phyloP scores from a whole-genome alignment of 768 basidiomycete species.

The Mycena galericulata region DNA sequence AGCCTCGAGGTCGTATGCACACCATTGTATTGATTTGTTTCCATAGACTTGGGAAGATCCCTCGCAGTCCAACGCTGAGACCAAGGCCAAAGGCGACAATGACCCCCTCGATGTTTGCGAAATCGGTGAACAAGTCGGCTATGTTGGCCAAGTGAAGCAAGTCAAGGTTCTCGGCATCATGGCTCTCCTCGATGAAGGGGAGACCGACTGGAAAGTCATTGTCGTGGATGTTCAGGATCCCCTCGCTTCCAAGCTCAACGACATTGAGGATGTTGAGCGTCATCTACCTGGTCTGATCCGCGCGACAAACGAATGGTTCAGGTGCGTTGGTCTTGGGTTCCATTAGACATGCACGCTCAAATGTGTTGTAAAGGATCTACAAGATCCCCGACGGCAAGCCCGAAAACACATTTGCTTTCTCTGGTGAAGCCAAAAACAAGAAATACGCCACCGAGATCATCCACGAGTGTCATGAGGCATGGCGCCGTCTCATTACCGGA shows the following conservation, averaged over 20 bases:
- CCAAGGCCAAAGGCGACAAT: conserved; percentile 98
- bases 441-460: conserved; percentile 99
- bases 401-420: conserved; percentile 99
- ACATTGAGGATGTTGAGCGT: conserved; percentile 98
- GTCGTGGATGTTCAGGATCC: conserved; percentile 97
- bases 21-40: conserved; percentile 23
- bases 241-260: conserved; percentile 95
- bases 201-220: conserved; percentile 99
- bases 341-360: conserved; percentile 12
- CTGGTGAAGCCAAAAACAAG: conserved; percentile 99
- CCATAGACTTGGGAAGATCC: conserved; percentile 98
- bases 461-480: conserved; percentile 98
- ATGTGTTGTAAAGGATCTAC: conserved; percentile 75
- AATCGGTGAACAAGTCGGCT: conserved; percentile 98
- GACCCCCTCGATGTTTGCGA: conserved; percentile 99
- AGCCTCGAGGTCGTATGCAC: background rate
- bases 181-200: conserved; percentile 98
- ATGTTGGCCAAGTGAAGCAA: conserved; percentile 97
- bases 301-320: conserved; percentile 99
- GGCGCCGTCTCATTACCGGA: conserved; percentile 92
- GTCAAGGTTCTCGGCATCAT: conserved; percentile 99
- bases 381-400: conserved; percentile 97
- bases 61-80: conserved; percentile 86
- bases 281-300: conserved; percentile 97
- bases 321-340: conserved; percentile 44